Evolutionary conservation across 140 eudicot genomes (phyloP).

Genomic region (Stevia rebaudiana): DNA sequence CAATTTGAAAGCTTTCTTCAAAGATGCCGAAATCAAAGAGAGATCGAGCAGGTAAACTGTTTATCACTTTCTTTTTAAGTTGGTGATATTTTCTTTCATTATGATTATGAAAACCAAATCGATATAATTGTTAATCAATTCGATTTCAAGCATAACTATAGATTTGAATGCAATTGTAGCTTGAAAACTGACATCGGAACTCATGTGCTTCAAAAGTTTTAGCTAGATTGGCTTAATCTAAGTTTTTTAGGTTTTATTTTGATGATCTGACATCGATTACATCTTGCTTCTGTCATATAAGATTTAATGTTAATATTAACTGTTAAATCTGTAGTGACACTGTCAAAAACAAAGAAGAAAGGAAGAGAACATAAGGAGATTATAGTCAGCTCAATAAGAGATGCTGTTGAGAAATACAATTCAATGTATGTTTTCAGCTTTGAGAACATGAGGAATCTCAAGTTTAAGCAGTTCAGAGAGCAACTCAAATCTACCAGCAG

Average conservation of each 20-base stretch:
- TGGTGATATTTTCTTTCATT: background rate
- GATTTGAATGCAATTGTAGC: background rate
- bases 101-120: background rate
- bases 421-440: slow-evolving; percentile 70
- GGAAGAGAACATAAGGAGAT: slow-evolving; percentile 95
- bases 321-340: slow-evolving; percentile 51
- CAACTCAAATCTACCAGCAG: slow-evolving; percentile 74
- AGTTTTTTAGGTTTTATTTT: background rate
- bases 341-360: slow-evolving; percentile 96
- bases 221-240: background rate
- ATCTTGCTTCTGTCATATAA: background rate
- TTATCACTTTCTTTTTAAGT: background rate
- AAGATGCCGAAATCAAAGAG: slow-evolving; percentile 91
- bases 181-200: background rate
- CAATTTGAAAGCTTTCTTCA: slow-evolving; percentile 12
- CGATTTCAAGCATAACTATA: background rate
- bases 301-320: background rate
- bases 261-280: background rate
- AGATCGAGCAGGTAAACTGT: slow-evolving; percentile 47
- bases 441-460: slow-evolving; percentile 96
- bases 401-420: slow-evolving; percentile 59
- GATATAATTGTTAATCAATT: background rate
- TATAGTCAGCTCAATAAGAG: slow-evolving; percentile 65
- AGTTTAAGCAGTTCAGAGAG: slow-evolving; percentile 89
- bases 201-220: background rate